phyloP scores from a whole-genome alignment of 345 rosid genomes.

The Gossypium anomalum region DNA sequence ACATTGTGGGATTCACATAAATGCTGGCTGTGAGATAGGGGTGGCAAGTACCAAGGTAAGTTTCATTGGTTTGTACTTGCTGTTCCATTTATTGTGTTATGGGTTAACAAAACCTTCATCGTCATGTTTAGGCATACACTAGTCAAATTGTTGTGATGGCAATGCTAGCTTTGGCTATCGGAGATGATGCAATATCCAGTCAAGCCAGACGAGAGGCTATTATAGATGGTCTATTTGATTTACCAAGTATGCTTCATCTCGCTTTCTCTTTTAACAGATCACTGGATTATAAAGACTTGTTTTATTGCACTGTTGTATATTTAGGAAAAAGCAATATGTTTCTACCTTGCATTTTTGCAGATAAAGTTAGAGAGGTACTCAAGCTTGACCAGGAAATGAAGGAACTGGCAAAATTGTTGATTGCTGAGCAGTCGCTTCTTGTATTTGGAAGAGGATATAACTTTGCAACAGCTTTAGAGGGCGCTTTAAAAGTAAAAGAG shows the following conservation, averaged over 20 bases:
- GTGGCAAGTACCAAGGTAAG: slow-evolving; percentile 96
- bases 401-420: slow-evolving; percentile 67
- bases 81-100: slow-evolving; percentile 1
- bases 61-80: slow-evolving; percentile 3
- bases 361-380: slow-evolving; percentile 78
- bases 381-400: slow-evolving; percentile 80
- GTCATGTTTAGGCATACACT: slow-evolving; percentile 70
- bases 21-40: slow-evolving; percentile 96
- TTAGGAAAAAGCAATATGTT: slow-evolving; percentile 1
- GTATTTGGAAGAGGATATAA: slow-evolving; percentile 94
- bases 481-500: slow-evolving; percentile 92
- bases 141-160: slow-evolving; percentile 98
- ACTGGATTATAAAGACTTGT: neutral
- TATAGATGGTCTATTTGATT: slow-evolving; percentile 81
- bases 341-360: slow-evolving; percentile 31
- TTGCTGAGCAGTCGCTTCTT: slow-evolving; percentile 84
- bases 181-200: slow-evolving; percentile 77
- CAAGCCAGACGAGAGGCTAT: slow-evolving; percentile 79
- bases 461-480: slow-evolving; percentile 87
- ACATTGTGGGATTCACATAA: slow-evolving; percentile 87
- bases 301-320: neutral
- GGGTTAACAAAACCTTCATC: slow-evolving; percentile 2
- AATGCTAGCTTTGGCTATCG: slow-evolving; percentile 91
- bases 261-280: neutral
- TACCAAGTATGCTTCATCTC: slow-evolving; percentile 63